Percentiles rank a stretch among this genome's conserved stretches.
Conservation (phyloP, 352 stramenopile species). For the Pythium sp. region DNA sequence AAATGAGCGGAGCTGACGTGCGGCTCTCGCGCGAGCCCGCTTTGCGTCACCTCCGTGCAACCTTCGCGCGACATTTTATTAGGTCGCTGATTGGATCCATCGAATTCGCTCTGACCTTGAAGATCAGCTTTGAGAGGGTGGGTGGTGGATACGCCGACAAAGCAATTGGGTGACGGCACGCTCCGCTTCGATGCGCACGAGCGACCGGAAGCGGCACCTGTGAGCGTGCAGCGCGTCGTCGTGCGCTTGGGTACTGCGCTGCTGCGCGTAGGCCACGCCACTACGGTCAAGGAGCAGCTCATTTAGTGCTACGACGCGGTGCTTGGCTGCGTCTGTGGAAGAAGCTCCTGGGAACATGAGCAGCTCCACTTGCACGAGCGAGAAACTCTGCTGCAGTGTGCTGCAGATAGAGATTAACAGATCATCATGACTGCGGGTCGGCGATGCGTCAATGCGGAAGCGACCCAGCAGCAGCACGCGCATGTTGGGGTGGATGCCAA, state of each 20-base stretch:
- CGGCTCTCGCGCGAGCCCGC: slow-evolving; percentile 8
- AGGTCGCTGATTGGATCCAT: no score
- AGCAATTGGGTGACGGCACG: slow-evolving; percentile 7
- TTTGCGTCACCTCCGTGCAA: slow-evolving; percentile 1
- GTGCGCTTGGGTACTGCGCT: slow-evolving; percentile 2
- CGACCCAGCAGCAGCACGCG: slow-evolving; percentile 32
- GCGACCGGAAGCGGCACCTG: slow-evolving; percentile 20
- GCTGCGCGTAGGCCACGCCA: slow-evolving; percentile 7
- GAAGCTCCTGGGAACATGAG: slow-evolving; percentile 4
- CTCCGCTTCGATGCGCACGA: slow-evolving; percentile 23
- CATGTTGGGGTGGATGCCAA: slow-evolving; percentile 22
- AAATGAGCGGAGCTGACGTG: slow-evolving; percentile 2
- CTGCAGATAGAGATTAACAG: slow-evolving; percentile 15
- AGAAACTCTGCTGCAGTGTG: slow-evolving; percentile 22
- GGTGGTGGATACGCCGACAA: neutral
- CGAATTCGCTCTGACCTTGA: neutral
- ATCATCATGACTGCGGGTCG: neutral
- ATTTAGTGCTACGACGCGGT: slow-evolving; percentile 20
- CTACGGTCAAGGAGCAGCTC: slow-evolving; percentile 7
- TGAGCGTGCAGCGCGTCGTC: slow-evolving; percentile 9
- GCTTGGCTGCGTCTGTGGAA: slow-evolving; percentile 12
- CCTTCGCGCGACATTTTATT: neutral
- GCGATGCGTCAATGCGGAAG: slow-evolving; percentile 8
- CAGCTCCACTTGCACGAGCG: slow-evolving; percentile 33
- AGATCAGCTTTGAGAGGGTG: slow-evolving; percentile 1